These are phyloP conservation scores for Pinus taeda DNA, from an alignment of 75 land plant species.

Conservation along the genomic window DNA sequence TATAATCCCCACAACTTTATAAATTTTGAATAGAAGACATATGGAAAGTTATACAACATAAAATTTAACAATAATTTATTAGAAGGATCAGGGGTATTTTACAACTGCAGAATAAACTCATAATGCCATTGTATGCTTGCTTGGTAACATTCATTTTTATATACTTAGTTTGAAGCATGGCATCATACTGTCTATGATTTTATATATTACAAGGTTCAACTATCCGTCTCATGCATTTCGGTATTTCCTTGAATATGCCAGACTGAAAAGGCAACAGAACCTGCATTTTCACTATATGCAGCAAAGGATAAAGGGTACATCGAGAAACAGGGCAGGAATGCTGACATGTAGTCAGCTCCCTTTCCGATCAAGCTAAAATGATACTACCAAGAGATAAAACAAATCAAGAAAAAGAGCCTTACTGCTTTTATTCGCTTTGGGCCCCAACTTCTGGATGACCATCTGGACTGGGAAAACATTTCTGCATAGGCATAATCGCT, in stretches of 20 bases:
- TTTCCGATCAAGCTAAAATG: not conserved
- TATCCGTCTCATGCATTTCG: not conserved
- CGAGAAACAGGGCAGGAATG: not conserved
- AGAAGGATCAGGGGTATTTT: not conserved
- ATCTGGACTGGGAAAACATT: conserved; percentile 69
- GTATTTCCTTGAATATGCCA: not conserved
- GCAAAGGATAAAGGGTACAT: not conserved
- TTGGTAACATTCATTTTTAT: not conserved
- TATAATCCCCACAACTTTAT: not conserved
- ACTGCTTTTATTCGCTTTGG: conserved; percentile 78
- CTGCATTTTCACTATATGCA: no score
- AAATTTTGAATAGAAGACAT: not conserved
- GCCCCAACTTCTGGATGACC: conserved; percentile 74
- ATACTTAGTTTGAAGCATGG: not conserved
- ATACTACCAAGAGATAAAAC: not conserved
- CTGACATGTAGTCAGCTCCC: not conserved
- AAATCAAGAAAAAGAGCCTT: conserved; percentile 8
- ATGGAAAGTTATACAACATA: not conserved
- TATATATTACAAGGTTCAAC: not conserved
- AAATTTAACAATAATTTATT: no score
- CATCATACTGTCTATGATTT: not conserved
- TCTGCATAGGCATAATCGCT: conserved; percentile 81
- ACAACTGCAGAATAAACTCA: not conserved
- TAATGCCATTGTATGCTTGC: not conserved
- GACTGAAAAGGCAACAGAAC: not conserved